Evolutionary conservation across 2,329 filamentous ascomycete species (phyloP), one percentile per base, ranked within the genome.

Genomic region (Phialophora chinensis): DNA sequence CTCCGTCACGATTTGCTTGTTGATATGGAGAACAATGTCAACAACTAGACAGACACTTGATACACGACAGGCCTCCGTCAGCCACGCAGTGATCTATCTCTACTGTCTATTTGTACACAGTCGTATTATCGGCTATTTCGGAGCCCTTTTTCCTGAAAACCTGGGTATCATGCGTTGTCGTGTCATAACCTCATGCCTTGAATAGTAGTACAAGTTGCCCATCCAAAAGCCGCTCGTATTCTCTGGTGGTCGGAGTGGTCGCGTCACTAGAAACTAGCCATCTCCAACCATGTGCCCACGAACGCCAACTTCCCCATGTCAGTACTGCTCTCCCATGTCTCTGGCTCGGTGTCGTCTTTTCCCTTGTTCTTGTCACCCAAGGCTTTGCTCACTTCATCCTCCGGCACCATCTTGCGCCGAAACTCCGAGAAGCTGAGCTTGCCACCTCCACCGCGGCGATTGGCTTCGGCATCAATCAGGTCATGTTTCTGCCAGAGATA

Each of bases 221-320:
- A 44, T 17, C 17, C 17, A 5, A 44, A 42, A 44, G 38, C 38
- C 38, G 6, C 38, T 44, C 6, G 38, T 44, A 3, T 1, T 8
- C 38, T 44, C 38, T n/a, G 6, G 6, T 44, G 17, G 38, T 44
- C 38, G 38, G 17, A 44, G 38, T n/a, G 14, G 49, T 27, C 10
- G 49, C 3, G 20, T 38, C 14, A 20, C 60, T 67, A 87, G 75
- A 88, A 86, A 76, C 83, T 83, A 73, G 86, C 86, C 84, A 87
- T 84, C 70, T 97, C 93, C 77, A 97, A 91, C 94, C 94, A 98
- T 73, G 88, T 91, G 66, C 91, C 91, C 55, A 97, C 83, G 77
- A 97, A 94, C 72, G 67, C 68, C 64, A 73, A 58, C 50, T 53
- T 69, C 12, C 72, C 72, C 49, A 73, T 61, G 50, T 72, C 72